phyloP scores from a whole-genome alignment of 2,329 filamentous ascomycete species.

The Exophiala alcalophila region DNA sequence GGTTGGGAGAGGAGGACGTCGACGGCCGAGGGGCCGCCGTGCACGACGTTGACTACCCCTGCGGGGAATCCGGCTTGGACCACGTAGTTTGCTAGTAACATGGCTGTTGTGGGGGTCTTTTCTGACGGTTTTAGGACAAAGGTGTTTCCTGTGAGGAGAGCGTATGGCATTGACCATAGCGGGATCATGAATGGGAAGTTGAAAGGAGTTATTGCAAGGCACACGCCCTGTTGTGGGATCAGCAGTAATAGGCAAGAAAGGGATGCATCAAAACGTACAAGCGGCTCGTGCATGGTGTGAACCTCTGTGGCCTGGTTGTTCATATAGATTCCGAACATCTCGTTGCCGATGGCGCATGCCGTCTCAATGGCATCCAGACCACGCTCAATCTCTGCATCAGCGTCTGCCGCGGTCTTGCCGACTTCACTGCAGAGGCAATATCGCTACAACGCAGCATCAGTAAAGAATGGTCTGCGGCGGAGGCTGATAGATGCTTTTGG shows the following conservation, averaged over 20 bases:
- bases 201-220: constrained; percentile 66
- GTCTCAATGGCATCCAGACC: constrained; percentile 33
- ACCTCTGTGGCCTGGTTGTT: constrained; percentile 33
- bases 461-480: no score
- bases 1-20: constrained; percentile 54
- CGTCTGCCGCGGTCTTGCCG: constrained; percentile 32
- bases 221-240: constrained; percentile 55
- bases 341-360: constrained; percentile 30
- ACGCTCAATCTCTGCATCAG: constrained; percentile 31
- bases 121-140: constrained; percentile 71
- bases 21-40: constrained; percentile 36
- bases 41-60: constrained; percentile 58
- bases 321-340: constrained; percentile 29
- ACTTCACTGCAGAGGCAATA: constrained; percentile 21
- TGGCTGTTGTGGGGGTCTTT: constrained; percentile 58
- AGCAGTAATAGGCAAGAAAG: no score
- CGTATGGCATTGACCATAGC: constrained; percentile 63
- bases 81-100: constrained; percentile 51
- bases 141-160: constrained; percentile 67
- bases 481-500: neutral
- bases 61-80: constrained; percentile 55
- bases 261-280: constrained; percentile 65
- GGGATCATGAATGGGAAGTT: constrained; percentile 68
- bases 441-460: neutral
- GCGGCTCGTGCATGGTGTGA: constrained; percentile 70